Evolutionary conservation across 1,139 yeast species (phyloP), one percentile per base, ranked within the genome.

Genomic region (Pichia inconspicua): DNA sequence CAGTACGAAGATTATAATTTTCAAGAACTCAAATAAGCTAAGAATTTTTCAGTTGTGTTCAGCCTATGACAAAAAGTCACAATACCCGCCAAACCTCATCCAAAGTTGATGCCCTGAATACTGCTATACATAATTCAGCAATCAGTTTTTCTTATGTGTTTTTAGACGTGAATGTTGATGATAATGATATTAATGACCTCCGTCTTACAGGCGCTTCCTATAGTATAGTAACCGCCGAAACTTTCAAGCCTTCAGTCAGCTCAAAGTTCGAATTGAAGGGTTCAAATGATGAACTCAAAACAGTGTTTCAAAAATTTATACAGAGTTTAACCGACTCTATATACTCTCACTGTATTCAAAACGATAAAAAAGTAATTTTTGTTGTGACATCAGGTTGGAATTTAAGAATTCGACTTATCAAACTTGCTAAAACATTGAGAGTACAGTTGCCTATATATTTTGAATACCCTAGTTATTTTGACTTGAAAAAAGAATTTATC

Each of bases 381-480:
- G 83, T 88, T 41, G 74, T 89, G 1, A 71, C 78, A 55, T 80
- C 81, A 58, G 67, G 74, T 12, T 77, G 83, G 78, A 83, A 82
- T 56, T 67, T 90, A 44, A 73, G 90, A 53, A 90, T 88, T 34
- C 87, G 84, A 58, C 66, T 90, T 28, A 82, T 86, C 6, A 73
- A 95, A 44, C 95, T 87, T 62, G 88, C 95, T 10, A 72, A 87
- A 40, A 95, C 87, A 62, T 81, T 84, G 62, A 75, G 78, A 14
- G 79, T 85, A 48, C 76, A 71, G 3, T 71, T 90, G 51, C 96
- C 97, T 0, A 71, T 77, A 3, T 87, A 83, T 61, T 68, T 90
- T 53, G 87, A 82, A 61, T 82, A 82, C 56, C 88, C 96, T 2
- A 72, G 81, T 42, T 74, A 84, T 28, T 88, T 86, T 66, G 96